These are phyloP conservation scores for Grigorovia yakushimaensis DNA, from an alignment of 805 yeast genomes.

Conservation along the genomic window DNA sequence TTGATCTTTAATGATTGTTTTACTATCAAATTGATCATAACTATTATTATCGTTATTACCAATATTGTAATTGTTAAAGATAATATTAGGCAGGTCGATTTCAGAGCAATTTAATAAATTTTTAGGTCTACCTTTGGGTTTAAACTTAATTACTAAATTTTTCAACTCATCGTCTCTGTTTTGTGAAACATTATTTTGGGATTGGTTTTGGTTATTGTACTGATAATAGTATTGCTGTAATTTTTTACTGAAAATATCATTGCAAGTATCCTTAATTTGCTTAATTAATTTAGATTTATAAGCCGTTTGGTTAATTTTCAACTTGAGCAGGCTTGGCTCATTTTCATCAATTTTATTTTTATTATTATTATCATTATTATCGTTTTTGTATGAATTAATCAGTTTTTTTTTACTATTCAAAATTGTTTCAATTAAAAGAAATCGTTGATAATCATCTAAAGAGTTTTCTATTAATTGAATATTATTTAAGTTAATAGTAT, in stretches of 20 bases:
- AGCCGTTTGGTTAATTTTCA: not conserved
- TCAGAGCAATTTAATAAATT: not conserved
- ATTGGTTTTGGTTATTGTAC: not conserved
- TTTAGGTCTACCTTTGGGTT: not conserved
- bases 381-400: not conserved
- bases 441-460: constrained; percentile 26
- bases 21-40: not conserved
- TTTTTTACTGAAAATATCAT: not conserved
- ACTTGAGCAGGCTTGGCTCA: not conserved
- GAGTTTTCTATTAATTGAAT: constrained; percentile 17
- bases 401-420: constrained; percentile 2
- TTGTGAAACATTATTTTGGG: not conserved
- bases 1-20: not conserved
- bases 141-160: not conserved
- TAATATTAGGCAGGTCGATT: not conserved
- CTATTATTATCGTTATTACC: not conserved
- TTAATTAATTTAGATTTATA: not conserved
- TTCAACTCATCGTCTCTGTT: not conserved
- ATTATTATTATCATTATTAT: not conserved
- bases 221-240: not conserved
- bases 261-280: not conserved
- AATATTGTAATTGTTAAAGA: not conserved
- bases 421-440: constrained; percentile 12
- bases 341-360: not conserved
- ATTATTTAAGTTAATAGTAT: constrained; percentile 7